These are phyloP conservation scores for Paratinospora sagittata DNA, from an alignment of 164 flowering plant genomes.

Conservation along the genomic window DNA sequence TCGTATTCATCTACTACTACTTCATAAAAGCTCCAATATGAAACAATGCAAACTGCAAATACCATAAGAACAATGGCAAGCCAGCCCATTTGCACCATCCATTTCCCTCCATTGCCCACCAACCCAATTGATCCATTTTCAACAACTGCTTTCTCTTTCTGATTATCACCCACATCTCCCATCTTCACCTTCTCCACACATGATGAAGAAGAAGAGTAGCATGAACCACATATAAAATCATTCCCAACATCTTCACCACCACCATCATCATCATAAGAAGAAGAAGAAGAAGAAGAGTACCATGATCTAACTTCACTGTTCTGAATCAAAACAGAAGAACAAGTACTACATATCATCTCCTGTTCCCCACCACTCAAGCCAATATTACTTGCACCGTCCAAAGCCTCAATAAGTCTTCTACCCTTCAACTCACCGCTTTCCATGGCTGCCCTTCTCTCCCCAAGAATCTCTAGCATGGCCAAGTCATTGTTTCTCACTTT, in stretches of 20 bases:
- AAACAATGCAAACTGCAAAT: conserved; percentile 19
- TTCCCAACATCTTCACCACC: background rate
- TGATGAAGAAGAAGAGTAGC: conserved; percentile 2
- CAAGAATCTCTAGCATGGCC: conserved; percentile 27
- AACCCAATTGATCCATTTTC: background rate
- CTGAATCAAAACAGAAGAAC: conserved; percentile 23
- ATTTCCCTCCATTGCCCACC: conserved; percentile 12
- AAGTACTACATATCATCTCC: conserved; percentile 13
- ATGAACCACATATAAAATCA: background rate
- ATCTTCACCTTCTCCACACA: background rate
- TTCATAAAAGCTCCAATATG: conserved; percentile 7
- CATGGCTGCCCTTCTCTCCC: conserved; percentile 33
- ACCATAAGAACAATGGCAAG: conserved; percentile 19
- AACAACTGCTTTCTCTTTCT: background rate
- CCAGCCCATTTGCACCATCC: conserved; percentile 18
- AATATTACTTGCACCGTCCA: conserved; percentile 14
- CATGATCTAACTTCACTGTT: conserved; percentile 20
- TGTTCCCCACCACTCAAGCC: conserved; percentile 3
- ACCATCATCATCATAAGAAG: conserved; percentile 3
- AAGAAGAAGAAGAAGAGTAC: conserved; percentile 12
- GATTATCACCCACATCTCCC: background rate
- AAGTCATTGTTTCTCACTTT: conserved; percentile 32
- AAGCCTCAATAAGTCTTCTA: conserved; percentile 31
- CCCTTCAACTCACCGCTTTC: conserved; percentile 41
- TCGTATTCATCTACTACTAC: background rate